phyloP scores from a whole-genome alignment of 768 basidiomycete species.

The Auricularia sp. region DNA sequence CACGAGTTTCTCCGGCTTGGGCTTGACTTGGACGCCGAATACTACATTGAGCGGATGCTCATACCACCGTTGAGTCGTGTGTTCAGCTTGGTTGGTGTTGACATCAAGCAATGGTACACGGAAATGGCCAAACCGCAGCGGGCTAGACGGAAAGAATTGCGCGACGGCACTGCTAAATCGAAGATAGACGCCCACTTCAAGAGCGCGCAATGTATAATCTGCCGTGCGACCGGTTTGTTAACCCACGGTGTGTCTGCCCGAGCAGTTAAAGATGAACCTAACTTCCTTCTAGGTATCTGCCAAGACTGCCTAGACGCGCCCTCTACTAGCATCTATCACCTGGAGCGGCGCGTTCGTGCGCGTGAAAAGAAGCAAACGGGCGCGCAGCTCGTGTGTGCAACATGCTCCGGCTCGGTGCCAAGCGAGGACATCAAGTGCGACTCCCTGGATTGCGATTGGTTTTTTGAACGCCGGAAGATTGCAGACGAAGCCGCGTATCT shows the following conservation, averaged over 20 bases:
- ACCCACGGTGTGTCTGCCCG: conserved; percentile 33
- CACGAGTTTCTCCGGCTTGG: conserved; percentile 54
- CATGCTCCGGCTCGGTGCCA: conserved; percentile 49
- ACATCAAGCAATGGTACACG: conserved; percentile 77
- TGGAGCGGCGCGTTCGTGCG: conserved; percentile 42
- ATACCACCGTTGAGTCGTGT: conserved; percentile 87
- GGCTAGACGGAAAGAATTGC: conserved; percentile 21
- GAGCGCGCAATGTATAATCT: conserved; percentile 59
- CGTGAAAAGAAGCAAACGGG: conserved; percentile 45
- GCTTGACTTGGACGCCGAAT: conserved; percentile 73
- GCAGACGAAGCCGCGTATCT: conserved; percentile 22
- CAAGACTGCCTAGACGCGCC: conserved; percentile 40
- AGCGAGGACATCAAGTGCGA: conserved; percentile 62
- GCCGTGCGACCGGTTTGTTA: conserved; percentile 36
- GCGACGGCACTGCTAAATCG: conserved; percentile 26
- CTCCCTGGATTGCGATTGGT: conserved; percentile 78
- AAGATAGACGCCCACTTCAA: conserved; percentile 67
- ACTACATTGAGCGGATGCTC: conserved; percentile 80
- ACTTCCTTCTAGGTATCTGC: conserved; percentile 35
- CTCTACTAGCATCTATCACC: conserved; percentile 44
- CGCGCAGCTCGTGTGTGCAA: conserved; percentile 60
- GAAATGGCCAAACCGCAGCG: conserved; percentile 65
- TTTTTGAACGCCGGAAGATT: conserved; percentile 57
- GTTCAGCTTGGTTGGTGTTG: conserved; percentile 80
- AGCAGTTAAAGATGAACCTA: no score